phyloP scores from a whole-genome alignment of 768 basidiomycete species.

The Dioszegia aurantiaca region DNA sequence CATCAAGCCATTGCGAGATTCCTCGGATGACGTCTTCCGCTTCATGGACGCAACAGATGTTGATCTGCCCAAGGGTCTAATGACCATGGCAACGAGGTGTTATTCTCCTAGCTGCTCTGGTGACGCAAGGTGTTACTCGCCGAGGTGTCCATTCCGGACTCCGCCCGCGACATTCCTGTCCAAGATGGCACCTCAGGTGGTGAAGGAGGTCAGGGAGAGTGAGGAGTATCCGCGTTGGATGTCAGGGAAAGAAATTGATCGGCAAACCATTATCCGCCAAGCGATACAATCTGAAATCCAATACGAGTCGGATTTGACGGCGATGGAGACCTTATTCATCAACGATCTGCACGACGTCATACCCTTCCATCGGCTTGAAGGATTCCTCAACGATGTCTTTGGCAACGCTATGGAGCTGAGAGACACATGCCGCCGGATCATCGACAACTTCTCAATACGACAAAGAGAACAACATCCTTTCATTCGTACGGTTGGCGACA shows the following conservation, averaged over 20 bases:
- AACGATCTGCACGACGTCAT: constrained; percentile 75
- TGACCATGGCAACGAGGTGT: constrained; percentile 84
- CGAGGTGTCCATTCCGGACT: constrained; percentile 59
- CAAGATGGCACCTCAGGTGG: constrained; percentile 5
- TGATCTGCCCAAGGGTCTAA: constrained; percentile 63
- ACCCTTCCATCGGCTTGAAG: constrained; percentile 65
- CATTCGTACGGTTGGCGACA: constrained; percentile 80
- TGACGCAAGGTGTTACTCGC: constrained; percentile 75
- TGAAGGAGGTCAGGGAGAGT: constrained; percentile 65
- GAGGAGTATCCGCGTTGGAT: constrained; percentile 72
- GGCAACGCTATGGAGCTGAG: constrained; percentile 87
- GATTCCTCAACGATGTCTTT: constrained; percentile 93
- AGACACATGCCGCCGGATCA: constrained; percentile 73
- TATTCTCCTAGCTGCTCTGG: constrained; percentile 84
- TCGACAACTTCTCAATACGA: constrained; percentile 80
- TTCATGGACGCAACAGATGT: constrained; percentile 70
- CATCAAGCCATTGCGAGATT: constrained; percentile 72
- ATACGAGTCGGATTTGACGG: constrained; percentile 80
- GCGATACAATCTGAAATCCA: constrained; percentile 84
- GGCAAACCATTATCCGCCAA: constrained; percentile 80
- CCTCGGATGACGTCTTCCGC: constrained; percentile 89
- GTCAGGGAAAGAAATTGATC: constrained; percentile 71
- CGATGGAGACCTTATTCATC: constrained; percentile 81
- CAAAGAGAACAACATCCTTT: constrained; percentile 82
- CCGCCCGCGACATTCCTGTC: constrained; percentile 32